Base-by-base conservation (phyloP, 2,329 filamentous ascomycete species). In the Colletotrichum viniferum region DNA sequence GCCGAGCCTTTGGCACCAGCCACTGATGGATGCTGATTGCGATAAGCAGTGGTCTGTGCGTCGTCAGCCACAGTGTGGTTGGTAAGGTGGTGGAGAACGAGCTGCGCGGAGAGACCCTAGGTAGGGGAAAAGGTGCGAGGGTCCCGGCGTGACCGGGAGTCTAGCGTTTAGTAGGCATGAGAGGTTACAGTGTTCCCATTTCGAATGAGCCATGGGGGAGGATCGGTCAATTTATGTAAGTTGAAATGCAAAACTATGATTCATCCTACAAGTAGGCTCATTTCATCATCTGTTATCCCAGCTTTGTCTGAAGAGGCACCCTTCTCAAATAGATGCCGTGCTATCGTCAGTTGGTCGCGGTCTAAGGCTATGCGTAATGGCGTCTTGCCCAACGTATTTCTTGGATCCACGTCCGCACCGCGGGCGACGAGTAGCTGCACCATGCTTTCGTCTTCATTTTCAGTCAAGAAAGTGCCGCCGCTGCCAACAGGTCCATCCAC, bases 141-240 rank as follows among this genome's bases (percentile, higher is more conserved):
- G 43, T 48, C 43, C 43, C 43, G 43, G 43, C 43, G 43, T 48
- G 43, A 4, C 43, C 43, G 43, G 43, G 43, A 21, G 10, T 52
- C 21, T 52, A 52, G 43, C 43, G 18, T 52, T 52, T 13, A 12
- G 16, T 7, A 2, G 12, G 43, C 43, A 52, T 52, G 6, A 52
- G 3, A 52, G 10, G 3, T 13, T 13, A 52, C 43, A 52, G 43
- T 52, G 43, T 52, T 52, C 10, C 43, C 43, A 52, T 52, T 52
- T 52, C 10, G 10, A 52, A 7, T 52, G 43, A 52, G 13, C n/a
- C 43, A 21, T 21, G 10, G 43, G 18, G 43, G 43, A 21, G n/a
- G n/a, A 52, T 52, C n/a, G 10, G 0, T 0, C 10, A 21, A 52
- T 52, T 0, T 21, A 13, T 21, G 2, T 21, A 52, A 43, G 18